phyloP scores from a whole-genome alignment of 225 moss, liverwort and hornwort species.

The Physcomitrium patens region DNA sequence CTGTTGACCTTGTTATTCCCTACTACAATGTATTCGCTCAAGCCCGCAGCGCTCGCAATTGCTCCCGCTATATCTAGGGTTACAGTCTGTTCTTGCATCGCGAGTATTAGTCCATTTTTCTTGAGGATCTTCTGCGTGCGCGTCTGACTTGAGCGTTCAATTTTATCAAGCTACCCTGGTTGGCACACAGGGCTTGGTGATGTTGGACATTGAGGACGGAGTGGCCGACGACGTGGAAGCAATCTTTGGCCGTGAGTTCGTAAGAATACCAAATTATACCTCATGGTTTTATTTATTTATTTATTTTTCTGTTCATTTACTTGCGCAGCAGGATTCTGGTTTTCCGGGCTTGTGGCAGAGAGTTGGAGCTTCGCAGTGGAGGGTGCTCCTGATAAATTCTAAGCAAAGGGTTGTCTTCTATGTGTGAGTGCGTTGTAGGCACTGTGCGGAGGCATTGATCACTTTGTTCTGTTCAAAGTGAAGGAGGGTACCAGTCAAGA shows the following conservation, averaged over 20 bases:
- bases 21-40: constrained; percentile 58
- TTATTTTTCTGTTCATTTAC: not conserved
- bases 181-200: constrained; percentile 54
- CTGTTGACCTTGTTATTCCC: constrained; percentile 76
- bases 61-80: not conserved
- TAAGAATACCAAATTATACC: constrained; percentile 37
- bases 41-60: not conserved
- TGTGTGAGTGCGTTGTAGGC: constrained; percentile 48
- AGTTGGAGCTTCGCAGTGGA: not conserved
- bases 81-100: not conserved
- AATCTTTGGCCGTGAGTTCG: constrained; percentile 83
- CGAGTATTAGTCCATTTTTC: not conserved
- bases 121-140: not conserved
- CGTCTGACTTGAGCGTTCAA: not conserved
- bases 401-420: not conserved
- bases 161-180: constrained; percentile 14
- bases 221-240: constrained; percentile 82
- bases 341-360: not conserved
- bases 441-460: constrained; percentile 76
- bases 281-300: not conserved
- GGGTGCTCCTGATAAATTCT: not conserved
- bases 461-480: constrained; percentile 67
- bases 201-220: constrained; percentile 74
- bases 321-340: not conserved
- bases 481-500: constrained; percentile 59